Base-by-base conservation (phyloP, 139 green algal species). In the Nannochloris sp. region DNA sequence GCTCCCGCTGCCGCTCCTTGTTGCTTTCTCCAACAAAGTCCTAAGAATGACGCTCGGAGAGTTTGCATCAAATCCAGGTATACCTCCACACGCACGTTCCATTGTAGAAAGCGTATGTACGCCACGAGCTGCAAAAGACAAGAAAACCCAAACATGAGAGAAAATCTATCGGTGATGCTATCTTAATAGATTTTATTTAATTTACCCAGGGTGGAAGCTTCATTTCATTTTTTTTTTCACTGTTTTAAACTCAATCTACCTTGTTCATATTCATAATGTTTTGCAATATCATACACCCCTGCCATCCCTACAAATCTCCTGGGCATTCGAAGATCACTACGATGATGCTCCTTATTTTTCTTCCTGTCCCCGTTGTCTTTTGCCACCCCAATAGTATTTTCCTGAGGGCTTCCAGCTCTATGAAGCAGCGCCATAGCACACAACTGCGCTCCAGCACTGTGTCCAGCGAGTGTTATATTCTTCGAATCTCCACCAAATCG, bases 231-330 rank as follows among this genome's bases (percentile, higher is more conserved):
- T n/a, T n/a, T n/a, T n/a, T n/a, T n/a, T n/a, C n/a, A n/a, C n/a
- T n/a, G n/a, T n/a, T n/a, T n/a, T n/a, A n/a, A n/a, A n/a, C n/a
- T n/a, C n/a, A n/a, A n/a, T n/a, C 54, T 24, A 68, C 54, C 33
- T n/a, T 54, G 60, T 65, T 96, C 89, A 32, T 90, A 96, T 54
- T 83, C 74, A 48, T 87, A 93, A 60, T 96, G 89, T 59, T 84
- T 82, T 0, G 70, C 71, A 10, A 96, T 89, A 75, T 96, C 82
- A 65, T 92, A 96, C 30, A 91, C 82, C 0, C 84, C 88, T 9
- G 74, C 68, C 71, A 84, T 71, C 0, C 69, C 76, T 25, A 86
- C 54, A 35, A 86, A 64, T 5, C 25, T 36, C 10, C 3, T 36
- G 7, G 80, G 80, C 78, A 85, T 85, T 65, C 73, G 65, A 0